A percentile compares a stretch with the other conserved stretches of the same genome.
Conservation (phyloP, 225 moss, liverwort and hornwort genomes). For the Asterella californica region DNA sequence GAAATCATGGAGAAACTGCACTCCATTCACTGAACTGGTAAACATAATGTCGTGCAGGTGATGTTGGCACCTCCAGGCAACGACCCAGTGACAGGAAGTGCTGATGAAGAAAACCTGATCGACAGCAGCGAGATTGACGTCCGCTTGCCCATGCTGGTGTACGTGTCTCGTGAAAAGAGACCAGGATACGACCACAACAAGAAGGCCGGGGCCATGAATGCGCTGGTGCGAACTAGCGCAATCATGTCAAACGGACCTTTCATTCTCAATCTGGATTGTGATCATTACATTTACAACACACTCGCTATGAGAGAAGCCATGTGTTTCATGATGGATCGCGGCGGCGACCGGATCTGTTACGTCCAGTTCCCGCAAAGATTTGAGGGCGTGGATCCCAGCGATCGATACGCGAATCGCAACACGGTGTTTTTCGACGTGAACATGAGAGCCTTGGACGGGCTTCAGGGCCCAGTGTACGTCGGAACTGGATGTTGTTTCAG, state of each 20-base stretch:
- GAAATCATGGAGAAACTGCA: too few relatives aligned
- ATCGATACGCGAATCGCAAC: conserved; percentile 92
- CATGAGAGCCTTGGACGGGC: conserved; percentile 83
- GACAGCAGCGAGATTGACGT: conserved; percentile 81
- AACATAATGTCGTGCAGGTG: conserved; percentile 88
- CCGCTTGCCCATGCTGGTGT: conserved; percentile 91
- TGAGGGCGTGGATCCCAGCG: conserved; percentile 88
- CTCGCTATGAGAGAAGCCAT: conserved; percentile 83
- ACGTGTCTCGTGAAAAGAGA: conserved; percentile 85
- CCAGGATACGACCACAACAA: conserved; percentile 96
- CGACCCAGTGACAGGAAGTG: conserved; percentile 49
- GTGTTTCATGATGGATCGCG: conserved; percentile 91
- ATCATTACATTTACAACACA: conserved; percentile 82
- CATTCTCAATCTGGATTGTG: conserved; percentile 88
- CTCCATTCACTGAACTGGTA: too few relatives aligned
- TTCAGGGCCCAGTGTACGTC: conserved; percentile 88
- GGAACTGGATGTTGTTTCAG: conserved; percentile 85
- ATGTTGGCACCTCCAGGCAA: conserved; percentile 60
- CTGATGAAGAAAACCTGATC: conserved; percentile 79
- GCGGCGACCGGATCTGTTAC: conserved; percentile 68
- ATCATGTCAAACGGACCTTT: conserved; percentile 95
- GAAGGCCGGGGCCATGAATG: conserved; percentile 96
- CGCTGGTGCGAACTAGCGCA: conserved; percentile 87
- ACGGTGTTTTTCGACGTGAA: conserved; percentile 95
- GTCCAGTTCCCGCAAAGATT: conserved; percentile 90